Conservation (phyloP, 2,329 filamentous ascomycete species). For the Penicillium glabrum region DNA sequence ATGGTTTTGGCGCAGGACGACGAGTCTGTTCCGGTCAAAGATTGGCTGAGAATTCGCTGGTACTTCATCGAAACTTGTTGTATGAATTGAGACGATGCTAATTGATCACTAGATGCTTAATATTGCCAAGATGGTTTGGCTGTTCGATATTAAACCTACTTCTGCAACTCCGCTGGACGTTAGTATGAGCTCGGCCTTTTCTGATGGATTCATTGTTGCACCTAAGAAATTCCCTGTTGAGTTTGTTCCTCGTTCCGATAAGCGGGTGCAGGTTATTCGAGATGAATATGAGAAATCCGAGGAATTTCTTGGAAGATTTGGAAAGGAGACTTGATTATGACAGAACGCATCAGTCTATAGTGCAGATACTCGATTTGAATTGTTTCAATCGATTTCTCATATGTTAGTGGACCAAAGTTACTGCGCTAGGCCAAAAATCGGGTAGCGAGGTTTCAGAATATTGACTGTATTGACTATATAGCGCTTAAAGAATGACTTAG, state of each 20-base stretch:
- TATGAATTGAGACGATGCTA: background rate
- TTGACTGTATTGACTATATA: too few relatives aligned
- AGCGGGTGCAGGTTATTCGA: background rate
- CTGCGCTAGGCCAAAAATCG: too few relatives aligned
- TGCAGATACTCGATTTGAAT: too few relatives aligned
- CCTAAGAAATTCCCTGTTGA: conserved; percentile 2
- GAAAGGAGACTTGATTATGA: background rate
- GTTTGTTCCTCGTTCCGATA: background rate
- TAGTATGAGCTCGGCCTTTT: background rate
- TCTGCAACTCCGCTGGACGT: background rate
- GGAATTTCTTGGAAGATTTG: background rate
- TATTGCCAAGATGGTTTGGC: conserved; percentile 2
- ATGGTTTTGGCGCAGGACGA: conserved; percentile 1
- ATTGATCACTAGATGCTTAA: background rate
- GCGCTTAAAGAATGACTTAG: too few relatives aligned
- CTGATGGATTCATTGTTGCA: background rate
- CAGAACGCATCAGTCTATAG: too few relatives aligned
- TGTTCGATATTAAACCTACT: background rate
- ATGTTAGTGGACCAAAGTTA: too few relatives aligned
- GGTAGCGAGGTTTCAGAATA: too few relatives aligned
- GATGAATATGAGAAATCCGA: background rate
- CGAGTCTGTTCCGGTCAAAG: background rate
- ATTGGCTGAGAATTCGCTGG: conserved; percentile 1
- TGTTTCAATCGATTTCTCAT: too few relatives aligned
- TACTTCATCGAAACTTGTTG: background rate